Percentiles rank a stretch among this genome's conserved stretches.
phyloP scores from a whole-genome alignment of 495 filamentous ascomycete species.

The Daldinia loculata region DNA sequence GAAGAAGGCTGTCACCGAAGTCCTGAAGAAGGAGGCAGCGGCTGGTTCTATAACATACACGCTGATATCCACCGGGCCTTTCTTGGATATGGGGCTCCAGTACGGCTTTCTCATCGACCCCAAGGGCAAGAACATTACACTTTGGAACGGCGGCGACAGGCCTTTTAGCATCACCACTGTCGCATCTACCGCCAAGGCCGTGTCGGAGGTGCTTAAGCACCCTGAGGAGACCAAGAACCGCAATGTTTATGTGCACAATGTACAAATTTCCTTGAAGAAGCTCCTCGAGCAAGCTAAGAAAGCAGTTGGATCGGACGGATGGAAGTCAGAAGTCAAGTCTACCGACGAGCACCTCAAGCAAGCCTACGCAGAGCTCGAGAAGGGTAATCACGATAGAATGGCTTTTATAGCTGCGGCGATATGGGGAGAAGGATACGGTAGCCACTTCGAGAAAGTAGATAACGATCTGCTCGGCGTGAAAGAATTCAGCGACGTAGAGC shows the following conservation, averaged over 20 bases:
- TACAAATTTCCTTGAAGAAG: constrained; percentile 53
- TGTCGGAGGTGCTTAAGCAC: constrained; percentile 55
- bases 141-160: constrained; percentile 60
- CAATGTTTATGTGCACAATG: constrained; percentile 51
- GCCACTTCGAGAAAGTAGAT: constrained; percentile 32
- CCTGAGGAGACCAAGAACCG: constrained; percentile 60
- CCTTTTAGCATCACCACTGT: constrained; percentile 55
- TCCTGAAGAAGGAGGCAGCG: constrained; percentile 45
- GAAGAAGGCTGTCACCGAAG: constrained; percentile 53
- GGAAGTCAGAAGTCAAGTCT: constrained; percentile 22
- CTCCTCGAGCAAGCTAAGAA: constrained; percentile 56
- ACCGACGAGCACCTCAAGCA: constrained; percentile 43
- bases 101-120: constrained; percentile 51
- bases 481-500: constrained; percentile 37
- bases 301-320: constrained; percentile 45
- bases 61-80: constrained; percentile 51
- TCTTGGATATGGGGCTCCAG: constrained; percentile 54
- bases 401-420: constrained; percentile 45
- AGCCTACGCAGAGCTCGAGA: constrained; percentile 45
- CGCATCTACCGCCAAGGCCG: constrained; percentile 49
- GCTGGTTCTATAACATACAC: constrained; percentile 55
- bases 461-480: constrained; percentile 45
- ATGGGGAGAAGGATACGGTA: constrained; percentile 56
- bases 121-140: constrained; percentile 43
- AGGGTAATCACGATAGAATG: constrained; percentile 40